Percentiles rank a stretch among this genome's conserved stretches.
Conservation (phyloP, 345 rosid species). For the Acer saccharum region DNA sequence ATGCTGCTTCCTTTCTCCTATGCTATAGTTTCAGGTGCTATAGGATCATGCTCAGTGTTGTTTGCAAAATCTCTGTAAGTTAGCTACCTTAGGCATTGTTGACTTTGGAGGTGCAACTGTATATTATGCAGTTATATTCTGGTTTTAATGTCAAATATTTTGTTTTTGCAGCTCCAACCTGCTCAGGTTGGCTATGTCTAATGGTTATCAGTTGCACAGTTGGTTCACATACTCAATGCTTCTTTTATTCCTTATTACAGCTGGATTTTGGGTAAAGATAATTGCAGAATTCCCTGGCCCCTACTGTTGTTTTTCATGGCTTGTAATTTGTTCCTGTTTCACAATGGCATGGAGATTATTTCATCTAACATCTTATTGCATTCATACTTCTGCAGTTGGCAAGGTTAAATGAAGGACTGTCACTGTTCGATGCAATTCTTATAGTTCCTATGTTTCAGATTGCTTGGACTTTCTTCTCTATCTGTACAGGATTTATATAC, state of each 20-base stretch:
- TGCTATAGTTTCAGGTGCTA: slow-evolving; percentile 96
- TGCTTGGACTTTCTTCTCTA: slow-evolving; percentile 99
- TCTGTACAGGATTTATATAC: slow-evolving; percentile 96
- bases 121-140: slow-evolving; percentile 15
- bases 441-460: slow-evolving; percentile 99
- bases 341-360: slow-evolving; percentile 4
- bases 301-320: slow-evolving; percentile 11
- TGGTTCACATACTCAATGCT: slow-evolving; percentile 99
- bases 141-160: slow-evolving; percentile 19
- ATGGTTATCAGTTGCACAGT: slow-evolving; percentile 82
- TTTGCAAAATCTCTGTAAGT: slow-evolving; percentile 99
- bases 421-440: slow-evolving; percentile 90
- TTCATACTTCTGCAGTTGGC: slow-evolving; percentile 68
- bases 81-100: slow-evolving; percentile 8
- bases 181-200: slow-evolving; percentile 90
- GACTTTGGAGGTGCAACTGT: slow-evolving; percentile 1
- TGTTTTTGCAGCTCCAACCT: slow-evolving; percentile 80
- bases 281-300: not conserved
- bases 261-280: slow-evolving; percentile 92
- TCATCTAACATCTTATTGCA: slow-evolving; percentile 16
- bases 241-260: slow-evolving; percentile 93
- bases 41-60: slow-evolving; percentile 96
- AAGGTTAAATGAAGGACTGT: slow-evolving; percentile 90
- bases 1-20: slow-evolving; percentile 93
- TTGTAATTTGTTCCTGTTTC: not conserved